Evolutionary conservation across 768 basidiomycete genomes (phyloP), one percentile per base, ranked within the genome.

Genomic region (Russula ochroleuca): DNA sequence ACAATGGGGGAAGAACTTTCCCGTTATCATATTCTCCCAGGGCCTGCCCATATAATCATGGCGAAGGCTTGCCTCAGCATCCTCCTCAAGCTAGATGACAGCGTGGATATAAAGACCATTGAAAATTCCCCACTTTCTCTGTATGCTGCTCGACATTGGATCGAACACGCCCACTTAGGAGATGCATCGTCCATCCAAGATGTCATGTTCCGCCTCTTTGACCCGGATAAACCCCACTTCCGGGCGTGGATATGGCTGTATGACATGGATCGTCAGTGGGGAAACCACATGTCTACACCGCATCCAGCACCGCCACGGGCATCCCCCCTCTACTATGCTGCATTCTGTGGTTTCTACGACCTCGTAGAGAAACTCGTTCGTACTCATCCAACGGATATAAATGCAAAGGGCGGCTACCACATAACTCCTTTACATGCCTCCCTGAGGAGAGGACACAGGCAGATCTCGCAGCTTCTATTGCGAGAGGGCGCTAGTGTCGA

Each of bases 101-200:
- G 1, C 4, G 21, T 62, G 28, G 38, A 57, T 31, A 10, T 50
- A 48, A 43, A 0, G n/a, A 6, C 0, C 2, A 31, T 56, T 9
- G 3, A 33, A 11, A 23, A 57, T 0, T 50, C 8, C 17, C 62
- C 62, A 13, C 49, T 63, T 28, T 31, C 49, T 1, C 11, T 50
- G n/a, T 63, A 63, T 35, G 62, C 55, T 41, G 62, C 62, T 15
- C 60, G 8, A 19, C 37, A 61, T 35, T 61, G 60, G 60, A 25
- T 55, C 6, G 45, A 48, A 19, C 61, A 62, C 23, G 53, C 25
- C 10, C 43, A 56, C 19, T 55, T 62, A 8, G 47, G 11, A 13
- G 7, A 8, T 19, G 25, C 61, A 5, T 19, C n/a, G 13, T 1
- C 13, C 25, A 56, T 41, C 25, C 35, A 55, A 35, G 25, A 49